Evolutionary conservation across 139 green algal genomes (phyloP), one percentile per base, ranked within the genome.

Genomic region (Coelastrella sp.): DNA sequence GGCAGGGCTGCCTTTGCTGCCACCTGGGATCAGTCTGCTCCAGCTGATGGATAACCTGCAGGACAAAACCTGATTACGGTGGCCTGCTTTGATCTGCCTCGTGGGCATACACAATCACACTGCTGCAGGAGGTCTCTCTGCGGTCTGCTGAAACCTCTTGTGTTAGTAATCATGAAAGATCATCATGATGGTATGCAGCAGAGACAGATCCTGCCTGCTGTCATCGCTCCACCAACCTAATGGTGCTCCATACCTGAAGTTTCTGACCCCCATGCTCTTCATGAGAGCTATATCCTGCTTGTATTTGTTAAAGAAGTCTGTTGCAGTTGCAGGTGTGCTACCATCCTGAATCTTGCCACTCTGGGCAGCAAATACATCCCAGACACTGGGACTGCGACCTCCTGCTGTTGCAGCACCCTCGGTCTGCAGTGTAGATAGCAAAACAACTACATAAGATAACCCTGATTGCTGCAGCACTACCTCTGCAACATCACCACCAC

Each of bases 41-140:
- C 90, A 93, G n/a, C 87, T 85, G 60, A 93, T 90, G 60, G 77
- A 89, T 66, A 93, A 85, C 35, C 89, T 71, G 51, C 53, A 21
- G 11, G 53, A 57, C 45, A 0, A 9, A 57, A 57, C 45, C 11
- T 13, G 15, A 13, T 57, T 9, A 13, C 15, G n/a, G n/a, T n/a
- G n/a, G n/a, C n/a, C n/a, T n/a, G n/a, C n/a, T n/a, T n/a, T n/a
- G n/a, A n/a, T n/a, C n/a, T n/a, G n/a, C n/a, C n/a, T n/a, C n/a
- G n/a, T n/a, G n/a, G n/a, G n/a, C n/a, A n/a, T n/a, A n/a, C n/a
- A n/a, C n/a, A n/a, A n/a, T n/a, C n/a, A n/a, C 45, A 2, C 45
- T 57, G 45, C 45, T 57, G 45, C 45, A 23, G 45, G 11, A 57
- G 45, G 11, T 23, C 11, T 13, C 11, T 9, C 45, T 57, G 45